phyloP scores from a whole-genome alignment of 495 filamentous ascomycete species.

The Trichoderma reesei region DNA sequence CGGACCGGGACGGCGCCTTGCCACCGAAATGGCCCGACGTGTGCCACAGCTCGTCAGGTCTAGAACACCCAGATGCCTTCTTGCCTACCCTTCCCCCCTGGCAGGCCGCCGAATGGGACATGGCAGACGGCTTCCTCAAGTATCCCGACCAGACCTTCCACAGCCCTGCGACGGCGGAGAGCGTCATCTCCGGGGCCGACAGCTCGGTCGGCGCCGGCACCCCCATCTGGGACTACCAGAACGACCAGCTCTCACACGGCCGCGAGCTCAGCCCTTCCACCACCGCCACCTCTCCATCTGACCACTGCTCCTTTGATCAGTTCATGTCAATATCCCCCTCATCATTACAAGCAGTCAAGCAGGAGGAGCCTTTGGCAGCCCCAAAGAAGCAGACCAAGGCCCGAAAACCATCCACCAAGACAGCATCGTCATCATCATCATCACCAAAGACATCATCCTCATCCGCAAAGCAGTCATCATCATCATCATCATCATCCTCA shows the following conservation, averaged over 20 bases:
- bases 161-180: not conserved
- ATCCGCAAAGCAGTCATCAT: not conserved
- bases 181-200: not conserved
- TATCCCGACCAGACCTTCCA: not conserved
- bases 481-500: not conserved
- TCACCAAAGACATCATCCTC: too few species aligned
- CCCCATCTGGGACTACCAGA: not conserved
- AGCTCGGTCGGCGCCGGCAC: not conserved
- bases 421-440: too few species aligned
- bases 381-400: too few species aligned
- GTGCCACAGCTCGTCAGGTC: not conserved
- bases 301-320: too few species aligned
- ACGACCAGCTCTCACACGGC: not conserved
- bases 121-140: not conserved
- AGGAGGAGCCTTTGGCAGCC: too few species aligned
- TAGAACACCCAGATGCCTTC: not conserved
- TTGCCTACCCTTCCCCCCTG: not conserved
- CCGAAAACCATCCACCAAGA: too few species aligned
- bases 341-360: not conserved
- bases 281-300: not conserved
- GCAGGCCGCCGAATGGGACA: not conserved
- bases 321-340: not conserved
- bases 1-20: conserved; percentile 1
- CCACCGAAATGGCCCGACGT: not conserved
- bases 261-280: not conserved